Evolutionary conservation across 805 yeast genomes (phyloP).

Genomic region (Ogataea zsoltii): DNA sequence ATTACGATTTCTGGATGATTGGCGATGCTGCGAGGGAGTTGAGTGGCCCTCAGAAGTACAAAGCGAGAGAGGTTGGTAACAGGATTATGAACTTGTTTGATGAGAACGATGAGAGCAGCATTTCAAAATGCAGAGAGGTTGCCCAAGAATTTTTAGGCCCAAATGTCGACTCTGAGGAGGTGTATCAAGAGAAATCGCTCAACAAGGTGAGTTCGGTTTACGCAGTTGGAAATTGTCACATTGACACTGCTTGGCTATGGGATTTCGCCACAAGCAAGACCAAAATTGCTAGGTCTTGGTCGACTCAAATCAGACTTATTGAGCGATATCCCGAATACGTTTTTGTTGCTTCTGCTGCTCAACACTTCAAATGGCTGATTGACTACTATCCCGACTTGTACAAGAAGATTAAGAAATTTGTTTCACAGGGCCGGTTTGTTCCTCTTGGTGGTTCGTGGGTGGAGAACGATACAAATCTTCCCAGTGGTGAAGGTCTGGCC

Average conservation of each 20-base stretch:
- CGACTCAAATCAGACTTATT: constrained; percentile 82
- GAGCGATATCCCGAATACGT: constrained; percentile 90
- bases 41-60: constrained; percentile 79
- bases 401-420: constrained; percentile 61
- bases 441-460: constrained; percentile 99
- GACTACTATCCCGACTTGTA: constrained; percentile 84
- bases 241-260: constrained; percentile 99
- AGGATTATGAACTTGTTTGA: constrained; percentile 84
- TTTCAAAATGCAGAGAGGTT: constrained; percentile 63
- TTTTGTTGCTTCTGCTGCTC: constrained; percentile 95
- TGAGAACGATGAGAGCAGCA: constrained; percentile 57
- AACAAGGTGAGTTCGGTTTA: constrained; percentile 57
- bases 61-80: constrained; percentile 78
- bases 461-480: constrained; percentile 93
- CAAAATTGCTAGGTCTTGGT: constrained; percentile 93
- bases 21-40: constrained; percentile 91
- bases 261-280: constrained; percentile 97
- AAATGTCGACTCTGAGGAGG: constrained; percentile 63
- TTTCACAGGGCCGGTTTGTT: constrained; percentile 70
- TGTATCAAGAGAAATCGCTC: constrained; percentile 47
- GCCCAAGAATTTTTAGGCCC: constrained; percentile 67
- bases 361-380: constrained; percentile 90
- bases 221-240: constrained; percentile 94
- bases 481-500: constrained; percentile 87
- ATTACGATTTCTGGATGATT: constrained; percentile 82